Evolutionary conservation across 768 basidiomycete species (phyloP).

Genomic region (Cantharellus cinnabarinus): DNA sequence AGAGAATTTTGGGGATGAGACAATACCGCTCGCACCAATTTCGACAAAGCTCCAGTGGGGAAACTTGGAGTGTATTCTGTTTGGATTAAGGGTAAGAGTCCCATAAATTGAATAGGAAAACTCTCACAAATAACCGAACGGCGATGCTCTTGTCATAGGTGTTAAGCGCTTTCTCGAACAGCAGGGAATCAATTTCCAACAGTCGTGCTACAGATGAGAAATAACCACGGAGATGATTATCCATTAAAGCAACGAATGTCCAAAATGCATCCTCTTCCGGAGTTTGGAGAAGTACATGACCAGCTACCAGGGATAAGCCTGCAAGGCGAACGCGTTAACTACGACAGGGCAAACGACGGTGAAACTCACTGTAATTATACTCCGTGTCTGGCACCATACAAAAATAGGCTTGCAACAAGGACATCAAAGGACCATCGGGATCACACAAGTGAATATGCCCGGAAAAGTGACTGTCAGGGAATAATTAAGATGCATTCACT

Average conservation of each 20-base stretch:
- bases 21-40: slow-evolving; percentile 31
- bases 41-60: slow-evolving; percentile 34
- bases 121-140: slow-evolving; percentile 37
- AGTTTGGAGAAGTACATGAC: slow-evolving; percentile 48
- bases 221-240: slow-evolving; percentile 58
- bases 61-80: slow-evolving; percentile 31
- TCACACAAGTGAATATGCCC: slow-evolving; percentile 39
- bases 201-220: slow-evolving; percentile 41
- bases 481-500: neutral
- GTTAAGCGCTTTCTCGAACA: slow-evolving; percentile 56
- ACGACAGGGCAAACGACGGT: neutral
- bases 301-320: slow-evolving; percentile 54
- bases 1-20: neutral
- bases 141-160: slow-evolving; percentile 34
- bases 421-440: slow-evolving; percentile 32
- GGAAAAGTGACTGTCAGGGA: slow-evolving; percentile 21
- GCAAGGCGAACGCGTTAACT: neutral
- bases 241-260: slow-evolving; percentile 79
- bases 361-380: slow-evolving; percentile 36
- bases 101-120: neutral
- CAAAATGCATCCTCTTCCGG: slow-evolving; percentile 84
- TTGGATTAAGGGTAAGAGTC: neutral
- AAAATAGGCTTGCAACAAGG: slow-evolving; percentile 48
- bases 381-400: slow-evolving; percentile 71
- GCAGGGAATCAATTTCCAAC: slow-evolving; percentile 52